Conservation (phyloP, 2,329 filamentous ascomycete species). For the Mollisiaceae sp. region DNA sequence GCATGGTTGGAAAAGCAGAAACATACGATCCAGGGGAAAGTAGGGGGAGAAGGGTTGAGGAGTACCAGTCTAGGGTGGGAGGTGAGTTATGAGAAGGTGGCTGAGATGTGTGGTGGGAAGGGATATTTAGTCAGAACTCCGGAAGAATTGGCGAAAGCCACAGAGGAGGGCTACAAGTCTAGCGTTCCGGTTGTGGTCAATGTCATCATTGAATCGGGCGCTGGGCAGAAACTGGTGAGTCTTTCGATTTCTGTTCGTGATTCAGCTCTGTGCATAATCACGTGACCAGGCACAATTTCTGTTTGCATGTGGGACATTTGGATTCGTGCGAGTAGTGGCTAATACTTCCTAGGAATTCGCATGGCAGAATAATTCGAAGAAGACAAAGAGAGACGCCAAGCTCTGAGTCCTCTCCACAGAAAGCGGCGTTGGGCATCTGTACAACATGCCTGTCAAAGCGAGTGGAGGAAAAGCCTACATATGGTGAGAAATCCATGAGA, state of each 20-base stretch:
- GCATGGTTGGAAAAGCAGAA: slow-evolving; percentile 51
- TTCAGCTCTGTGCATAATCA: neutral
- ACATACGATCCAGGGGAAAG: slow-evolving; percentile 42
- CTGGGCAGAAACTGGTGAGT: slow-evolving; percentile 47
- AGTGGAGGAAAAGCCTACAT: neutral
- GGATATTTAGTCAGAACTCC: slow-evolving; percentile 57
- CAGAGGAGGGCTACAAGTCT: slow-evolving; percentile 54
- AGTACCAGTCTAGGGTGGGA: slow-evolving; percentile 58
- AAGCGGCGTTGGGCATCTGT: neutral
- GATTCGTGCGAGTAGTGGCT: neutral
- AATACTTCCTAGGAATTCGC: slow-evolving; percentile 37
- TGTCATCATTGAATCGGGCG: slow-evolving; percentile 58
- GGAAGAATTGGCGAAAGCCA: slow-evolving; percentile 56
- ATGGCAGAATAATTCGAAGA: slow-evolving; percentile 42
- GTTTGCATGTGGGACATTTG: neutral
- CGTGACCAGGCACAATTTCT: neutral
- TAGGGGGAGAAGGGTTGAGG: slow-evolving; percentile 46
- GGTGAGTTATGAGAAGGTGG: slow-evolving; percentile 59
- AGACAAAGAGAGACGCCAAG: slow-evolving; percentile 34
- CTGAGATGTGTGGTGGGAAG: slow-evolving; percentile 58
- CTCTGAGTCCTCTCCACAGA: slow-evolving; percentile 7
- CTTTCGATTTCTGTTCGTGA: neutral
- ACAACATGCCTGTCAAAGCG: slow-evolving; percentile 1
- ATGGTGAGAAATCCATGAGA: neutral
- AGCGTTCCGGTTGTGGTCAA: slow-evolving; percentile 57